A percentile compares a stretch with the other conserved stretches of the same genome.
Conservation (phyloP, 1,139 yeast genomes). For the Diutina pseudorugosa region DNA sequence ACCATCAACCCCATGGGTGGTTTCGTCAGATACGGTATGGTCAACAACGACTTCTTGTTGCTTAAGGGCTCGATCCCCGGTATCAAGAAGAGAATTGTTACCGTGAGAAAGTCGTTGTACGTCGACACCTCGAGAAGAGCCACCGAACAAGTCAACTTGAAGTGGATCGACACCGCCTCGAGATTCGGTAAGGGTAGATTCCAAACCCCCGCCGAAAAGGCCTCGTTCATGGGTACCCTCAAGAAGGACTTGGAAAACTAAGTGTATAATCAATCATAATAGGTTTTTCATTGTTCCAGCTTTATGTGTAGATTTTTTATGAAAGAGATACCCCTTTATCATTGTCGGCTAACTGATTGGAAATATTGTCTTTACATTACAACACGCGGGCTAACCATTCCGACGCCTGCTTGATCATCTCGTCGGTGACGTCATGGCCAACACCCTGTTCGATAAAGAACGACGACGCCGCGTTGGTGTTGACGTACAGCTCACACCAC, state of each 20-base stretch:
- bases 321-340: too few relatives aligned
- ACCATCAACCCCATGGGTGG: constrained; percentile 99
- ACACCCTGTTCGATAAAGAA: constrained; percentile 19
- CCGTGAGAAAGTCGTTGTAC: constrained; percentile 97
- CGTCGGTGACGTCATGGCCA: constrained; percentile 24
- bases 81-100: constrained; percentile 98
- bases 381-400: constrained; percentile 16
- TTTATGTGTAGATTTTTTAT: background rate
- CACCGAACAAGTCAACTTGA: constrained; percentile 88
- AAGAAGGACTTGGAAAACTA: constrained; percentile 63
- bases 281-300: background rate
- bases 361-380: too few relatives aligned
- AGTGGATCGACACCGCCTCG: constrained; percentile 99
- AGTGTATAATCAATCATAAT: background rate
- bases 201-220: constrained; percentile 99
- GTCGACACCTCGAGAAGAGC: constrained; percentile 98
- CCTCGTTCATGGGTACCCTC: constrained; percentile 98
- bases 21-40: constrained; percentile 97
- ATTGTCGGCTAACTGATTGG: too few relatives aligned
- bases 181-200: constrained; percentile 99
- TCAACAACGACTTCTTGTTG: constrained; percentile 94
- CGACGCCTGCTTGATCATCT: constrained; percentile 24
- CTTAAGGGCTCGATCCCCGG: constrained; percentile 99
- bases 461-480: constrained; percentile 16
- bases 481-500: constrained; percentile 23